Conservation (phyloP, 306 rosid species). For the Psophocarpus tetragonolobus region DNA sequence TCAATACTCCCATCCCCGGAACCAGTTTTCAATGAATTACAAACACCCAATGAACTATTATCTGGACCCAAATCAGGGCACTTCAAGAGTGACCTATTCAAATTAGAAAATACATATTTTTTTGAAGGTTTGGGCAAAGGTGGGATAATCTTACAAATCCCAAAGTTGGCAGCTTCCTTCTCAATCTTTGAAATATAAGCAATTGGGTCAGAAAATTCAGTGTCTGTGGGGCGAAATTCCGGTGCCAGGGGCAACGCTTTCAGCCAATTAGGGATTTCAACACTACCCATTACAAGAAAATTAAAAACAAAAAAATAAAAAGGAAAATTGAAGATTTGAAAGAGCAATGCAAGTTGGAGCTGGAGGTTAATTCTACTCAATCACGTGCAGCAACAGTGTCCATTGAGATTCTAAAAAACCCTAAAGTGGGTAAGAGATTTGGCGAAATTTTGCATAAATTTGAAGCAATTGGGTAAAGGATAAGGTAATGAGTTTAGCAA, state of each 20-base stretch:
- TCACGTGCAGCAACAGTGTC: slow-evolving; percentile 31
- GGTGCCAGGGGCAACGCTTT: slow-evolving; percentile 90
- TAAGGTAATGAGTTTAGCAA: slow-evolving; percentile 27
- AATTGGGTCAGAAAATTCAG: slow-evolving; percentile 96
- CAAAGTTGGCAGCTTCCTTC: slow-evolving; percentile 86
- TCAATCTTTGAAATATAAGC: slow-evolving; percentile 97
- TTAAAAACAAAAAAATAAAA: neutral
- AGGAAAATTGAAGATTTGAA: slow-evolving; percentile 35
- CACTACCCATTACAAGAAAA: slow-evolving; percentile 67
- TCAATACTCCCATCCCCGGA: slow-evolving; percentile 51
- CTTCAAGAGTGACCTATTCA: slow-evolving; percentile 82
- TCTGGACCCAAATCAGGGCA: slow-evolving; percentile 61
- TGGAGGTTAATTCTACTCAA: slow-evolving; percentile 40
- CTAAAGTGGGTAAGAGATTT: slow-evolving; percentile 46
- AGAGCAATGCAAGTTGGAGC: slow-evolving; percentile 31
- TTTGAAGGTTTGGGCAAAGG: slow-evolving; percentile 93
- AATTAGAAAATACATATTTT: slow-evolving; percentile 70
- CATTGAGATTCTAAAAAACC: slow-evolving; percentile 51
- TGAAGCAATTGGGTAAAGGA: slow-evolving; percentile 11
- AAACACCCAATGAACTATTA: slow-evolving; percentile 31
- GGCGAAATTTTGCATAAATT: slow-evolving; percentile 40
- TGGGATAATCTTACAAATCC: slow-evolving; percentile 93
- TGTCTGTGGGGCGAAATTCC: slow-evolving; percentile 91
- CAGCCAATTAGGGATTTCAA: slow-evolving; percentile 89
- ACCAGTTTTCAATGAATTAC: slow-evolving; percentile 40